Conservation (phyloP, 306 rosid genomes). For the Cicer bijugum region DNA sequence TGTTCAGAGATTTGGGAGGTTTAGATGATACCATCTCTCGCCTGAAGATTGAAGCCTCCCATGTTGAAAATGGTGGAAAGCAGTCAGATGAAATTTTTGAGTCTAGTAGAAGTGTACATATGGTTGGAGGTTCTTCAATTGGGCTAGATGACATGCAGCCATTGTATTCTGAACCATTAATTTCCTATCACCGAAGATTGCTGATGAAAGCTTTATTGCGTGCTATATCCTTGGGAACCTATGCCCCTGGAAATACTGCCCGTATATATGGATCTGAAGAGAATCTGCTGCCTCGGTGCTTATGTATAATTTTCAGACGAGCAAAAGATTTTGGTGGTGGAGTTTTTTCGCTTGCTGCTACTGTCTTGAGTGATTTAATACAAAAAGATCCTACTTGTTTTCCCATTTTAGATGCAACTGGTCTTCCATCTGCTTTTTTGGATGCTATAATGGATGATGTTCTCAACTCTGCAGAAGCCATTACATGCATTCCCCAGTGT, state of each 20-base stretch:
- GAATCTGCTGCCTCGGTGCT: constrained; percentile 80
- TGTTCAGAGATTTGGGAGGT: constrained; percentile 98
- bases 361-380: constrained; percentile 95
- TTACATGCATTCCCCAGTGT: constrained; percentile 95
- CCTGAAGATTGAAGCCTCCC: constrained; percentile 80
- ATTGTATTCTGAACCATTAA: constrained; percentile 77
- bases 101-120: constrained; percentile 56
- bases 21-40: constrained; percentile 93
- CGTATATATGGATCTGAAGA: constrained; percentile 89
- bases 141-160: constrained; percentile 74
- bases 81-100: constrained; percentile 64
- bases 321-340: constrained; percentile 97
- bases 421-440: constrained; percentile 92
- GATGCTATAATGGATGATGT: constrained; percentile 95
- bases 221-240: constrained; percentile 92
- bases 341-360: constrained; percentile 94
- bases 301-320: constrained; percentile 79
- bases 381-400: constrained; percentile 98
- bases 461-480: constrained; percentile 90
- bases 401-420: constrained; percentile 83
- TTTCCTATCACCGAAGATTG: constrained; percentile 78
- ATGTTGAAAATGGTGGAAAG: constrained; percentile 77
- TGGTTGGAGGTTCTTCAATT: constrained; percentile 57
- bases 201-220: constrained; percentile 91
- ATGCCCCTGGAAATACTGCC: constrained; percentile 91